These are phyloP conservation scores for Talaromyces sp. DNA, from an alignment of 2,329 filamentous ascomycete species.

Conservation along the genomic window DNA sequence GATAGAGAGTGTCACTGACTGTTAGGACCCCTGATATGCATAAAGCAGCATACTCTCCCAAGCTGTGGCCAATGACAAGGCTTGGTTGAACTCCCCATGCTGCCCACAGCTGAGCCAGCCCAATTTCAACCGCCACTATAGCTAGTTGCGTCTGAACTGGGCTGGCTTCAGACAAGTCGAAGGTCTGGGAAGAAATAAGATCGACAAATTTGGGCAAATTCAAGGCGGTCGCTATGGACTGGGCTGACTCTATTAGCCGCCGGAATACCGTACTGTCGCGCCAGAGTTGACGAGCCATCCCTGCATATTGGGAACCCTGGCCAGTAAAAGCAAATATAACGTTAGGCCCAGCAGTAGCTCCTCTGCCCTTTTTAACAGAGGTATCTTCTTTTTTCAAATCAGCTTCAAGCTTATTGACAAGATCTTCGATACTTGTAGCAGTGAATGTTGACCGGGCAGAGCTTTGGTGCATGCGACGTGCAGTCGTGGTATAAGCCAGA, in stretches of 20 bases:
- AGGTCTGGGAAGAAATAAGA: slow-evolving; percentile 18
- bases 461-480: slow-evolving; percentile 55
- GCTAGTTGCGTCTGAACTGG: slow-evolving; percentile 24
- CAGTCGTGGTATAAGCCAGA: slow-evolving; percentile 59
- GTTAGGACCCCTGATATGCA: slow-evolving; percentile 24
- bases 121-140: slow-evolving; percentile 25
- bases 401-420: slow-evolving; percentile 12
- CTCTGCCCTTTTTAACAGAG: neutral
- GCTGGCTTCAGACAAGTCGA: slow-evolving; percentile 16
- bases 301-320: slow-evolving; percentile 27
- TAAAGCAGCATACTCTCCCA: slow-evolving; percentile 28
- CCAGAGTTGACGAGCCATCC: slow-evolving; percentile 25
- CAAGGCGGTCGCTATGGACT: slow-evolving; percentile 21
- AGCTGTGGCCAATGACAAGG: slow-evolving; percentile 27
- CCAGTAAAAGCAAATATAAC: slow-evolving; percentile 28
- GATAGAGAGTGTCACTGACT: slow-evolving; percentile 21
- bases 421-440: slow-evolving; percentile 15
- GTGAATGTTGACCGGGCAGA: slow-evolving; percentile 17
- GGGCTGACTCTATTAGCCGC: slow-evolving; percentile 19
- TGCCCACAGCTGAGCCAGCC: slow-evolving; percentile 23
- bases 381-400: neutral
- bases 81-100: slow-evolving; percentile 24
- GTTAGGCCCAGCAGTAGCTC: slow-evolving; percentile 4
- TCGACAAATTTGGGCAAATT: slow-evolving; percentile 25
- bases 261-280: slow-evolving; percentile 21